phyloP scores from a whole-genome alignment of 2,329 filamentous ascomycete genomes.

The Penicillium sp. region DNA sequence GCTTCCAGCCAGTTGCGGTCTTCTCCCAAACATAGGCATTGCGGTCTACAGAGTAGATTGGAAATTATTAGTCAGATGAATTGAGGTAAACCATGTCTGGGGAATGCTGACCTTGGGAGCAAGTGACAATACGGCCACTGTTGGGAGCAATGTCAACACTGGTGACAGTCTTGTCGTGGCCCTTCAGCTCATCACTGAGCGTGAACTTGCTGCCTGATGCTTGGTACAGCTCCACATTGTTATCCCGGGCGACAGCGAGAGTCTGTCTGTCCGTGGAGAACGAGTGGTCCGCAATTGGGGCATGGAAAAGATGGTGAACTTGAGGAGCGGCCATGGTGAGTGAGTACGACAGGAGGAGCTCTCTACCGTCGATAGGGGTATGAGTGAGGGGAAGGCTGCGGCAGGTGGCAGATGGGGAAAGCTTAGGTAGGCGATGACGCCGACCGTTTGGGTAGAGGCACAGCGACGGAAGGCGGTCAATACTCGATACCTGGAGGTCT shows the following conservation, averaged over 20 bases:
- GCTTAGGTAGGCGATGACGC: constrained; percentile 21
- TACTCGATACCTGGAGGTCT: neutral
- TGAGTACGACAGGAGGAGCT: constrained; percentile 81
- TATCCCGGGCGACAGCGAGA: constrained; percentile 88
- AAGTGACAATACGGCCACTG: constrained; percentile 93
- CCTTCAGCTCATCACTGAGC: constrained; percentile 88
- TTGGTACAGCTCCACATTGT: constrained; percentile 83
- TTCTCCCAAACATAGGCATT: constrained; percentile 99
- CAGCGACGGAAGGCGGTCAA: neutral
- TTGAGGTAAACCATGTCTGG: too few relatives aligned
- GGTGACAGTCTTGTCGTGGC: constrained; percentile 96
- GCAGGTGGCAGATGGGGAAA: constrained; percentile 6
- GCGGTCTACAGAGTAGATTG: constrained; percentile 63
- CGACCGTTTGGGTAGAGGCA: constrained; percentile 18
- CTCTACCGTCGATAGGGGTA: constrained; percentile 78
- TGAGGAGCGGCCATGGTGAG: constrained; percentile 77
- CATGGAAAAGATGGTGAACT: constrained; percentile 95
- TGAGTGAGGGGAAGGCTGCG: constrained; percentile 10
- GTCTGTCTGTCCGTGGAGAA: constrained; percentile 91
- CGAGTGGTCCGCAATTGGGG: constrained; percentile 94
- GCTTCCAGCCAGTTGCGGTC: constrained; percentile 90
- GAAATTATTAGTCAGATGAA: neutral
- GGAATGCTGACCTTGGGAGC: constrained; percentile 73
- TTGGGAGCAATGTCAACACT: constrained; percentile 92
- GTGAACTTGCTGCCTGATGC: constrained; percentile 72